Evolutionary conservation across 352 stramenopile genomes (phyloP), one percentile per base, ranked within the genome.

Genomic region (Phytophthora cactorum): DNA sequence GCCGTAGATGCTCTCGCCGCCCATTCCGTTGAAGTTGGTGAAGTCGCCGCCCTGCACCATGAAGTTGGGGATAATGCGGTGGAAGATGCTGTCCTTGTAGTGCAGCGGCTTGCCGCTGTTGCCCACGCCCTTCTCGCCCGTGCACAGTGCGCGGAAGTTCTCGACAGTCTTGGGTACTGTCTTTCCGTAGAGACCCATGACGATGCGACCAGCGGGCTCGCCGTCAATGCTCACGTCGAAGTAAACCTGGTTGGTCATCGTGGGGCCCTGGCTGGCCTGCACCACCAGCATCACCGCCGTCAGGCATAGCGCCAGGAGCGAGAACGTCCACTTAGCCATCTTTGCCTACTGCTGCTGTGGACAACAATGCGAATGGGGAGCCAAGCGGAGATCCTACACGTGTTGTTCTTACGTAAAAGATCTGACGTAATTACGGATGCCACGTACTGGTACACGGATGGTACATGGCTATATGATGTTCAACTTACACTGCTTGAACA

Each of bases 131-230:
- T 98, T 92, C 78, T 99, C 98, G 66, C 98, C 98, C 46, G 97
- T 99, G 78, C 97, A 99, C 29, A 99, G 76, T 38, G 89, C 93
- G 59, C 97, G 84, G 84, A 99, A 99, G 85, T 99, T 99, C 69
- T 92, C 86, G 36, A 82, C 84, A 14, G 87, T 95, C 84, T 95
- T 95, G 17, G 89, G 88, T n/a, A 93, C 88, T 1, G 82, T 91
- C 70, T 95, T 90, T 66, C 85, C 86, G 75, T 92, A 94, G 6
- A 93, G 68, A 0, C 84, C 86, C 84, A 94, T 92, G 70, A 97
- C 81, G 52, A 96, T 87, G 65, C 92, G 84, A 4, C 90, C 90
- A 4, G 81, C 89, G 32, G 81, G 63, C 65, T 94, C 64, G 53
- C 92, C 97, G 59, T 92, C 95, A 66, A 99, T 98, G 63, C 83